phyloP scores from a whole-genome alignment of 805 yeast species.

The Lipomyces oligophaga region DNA sequence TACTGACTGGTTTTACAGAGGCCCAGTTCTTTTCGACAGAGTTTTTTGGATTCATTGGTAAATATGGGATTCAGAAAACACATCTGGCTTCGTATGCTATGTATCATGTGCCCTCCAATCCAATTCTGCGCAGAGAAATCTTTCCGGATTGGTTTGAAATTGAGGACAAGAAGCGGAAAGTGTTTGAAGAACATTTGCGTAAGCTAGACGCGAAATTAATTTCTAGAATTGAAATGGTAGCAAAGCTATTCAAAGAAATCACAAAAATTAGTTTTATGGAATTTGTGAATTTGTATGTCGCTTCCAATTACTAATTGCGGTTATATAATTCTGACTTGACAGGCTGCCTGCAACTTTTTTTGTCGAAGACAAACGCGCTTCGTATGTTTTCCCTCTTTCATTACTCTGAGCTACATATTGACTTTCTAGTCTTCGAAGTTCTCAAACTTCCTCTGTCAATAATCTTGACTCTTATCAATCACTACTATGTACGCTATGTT shows the following conservation, averaged over 20 bases:
- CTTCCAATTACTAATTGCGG: not conserved
- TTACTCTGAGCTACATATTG: not conserved
- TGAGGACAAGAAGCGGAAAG: constrained; percentile 17
- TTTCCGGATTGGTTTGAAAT: constrained; percentile 19
- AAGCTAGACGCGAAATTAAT: constrained; percentile 9
- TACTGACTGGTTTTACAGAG: not conserved
- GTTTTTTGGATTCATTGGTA: constrained; percentile 10
- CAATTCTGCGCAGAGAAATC: constrained; percentile 2
- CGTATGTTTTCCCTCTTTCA: constrained; percentile 1
- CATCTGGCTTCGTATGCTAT: constrained; percentile 17
- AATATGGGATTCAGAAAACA: constrained; percentile 10
- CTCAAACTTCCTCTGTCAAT: constrained; percentile 7
- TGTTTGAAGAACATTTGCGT: constrained; percentile 13
- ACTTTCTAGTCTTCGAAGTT: constrained; percentile 14
- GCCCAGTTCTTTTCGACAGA: constrained; percentile 16
- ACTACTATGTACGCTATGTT: constrained; percentile 23
- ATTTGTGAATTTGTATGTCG: constrained; percentile 16
- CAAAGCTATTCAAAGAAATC: constrained; percentile 15
- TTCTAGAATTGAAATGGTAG: constrained; percentile 12
- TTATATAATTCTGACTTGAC: not conserved
- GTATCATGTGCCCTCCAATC: constrained; percentile 2
- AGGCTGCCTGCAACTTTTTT: constrained; percentile 15
- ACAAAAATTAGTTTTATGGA: constrained; percentile 21
- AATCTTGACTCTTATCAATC: constrained; percentile 24
- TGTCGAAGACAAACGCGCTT: constrained; percentile 18